phyloP scores from a whole-genome alignment of 2,329 filamentous ascomycete species.

The Claviceps sp. region DNA sequence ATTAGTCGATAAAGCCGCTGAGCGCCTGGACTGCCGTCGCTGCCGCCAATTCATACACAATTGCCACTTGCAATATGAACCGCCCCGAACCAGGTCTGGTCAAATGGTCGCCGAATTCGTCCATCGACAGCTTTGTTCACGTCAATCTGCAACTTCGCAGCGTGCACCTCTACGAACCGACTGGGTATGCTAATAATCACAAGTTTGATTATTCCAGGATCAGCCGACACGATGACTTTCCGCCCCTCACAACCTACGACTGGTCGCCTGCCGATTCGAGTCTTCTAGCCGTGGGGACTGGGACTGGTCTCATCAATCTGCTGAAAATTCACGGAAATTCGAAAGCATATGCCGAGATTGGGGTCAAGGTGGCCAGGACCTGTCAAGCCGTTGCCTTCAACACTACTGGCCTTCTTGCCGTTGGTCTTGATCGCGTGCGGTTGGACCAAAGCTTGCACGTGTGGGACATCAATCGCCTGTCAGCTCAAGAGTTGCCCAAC shows the following conservation, averaged over 20 bases:
- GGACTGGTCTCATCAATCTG: slow-evolving; percentile 62
- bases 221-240: slow-evolving; percentile 49
- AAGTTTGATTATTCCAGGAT: slow-evolving; percentile 44
- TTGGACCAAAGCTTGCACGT: slow-evolving; percentile 75
- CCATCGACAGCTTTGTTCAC: slow-evolving; percentile 47
- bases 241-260: slow-evolving; percentile 51
- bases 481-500: slow-evolving; percentile 30
- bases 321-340: slow-evolving; percentile 59
- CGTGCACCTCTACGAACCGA: slow-evolving; percentile 50
- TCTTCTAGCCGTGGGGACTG: slow-evolving; percentile 62
- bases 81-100: slow-evolving; percentile 49
- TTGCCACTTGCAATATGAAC: slow-evolving; percentile 28
- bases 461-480: slow-evolving; percentile 60
- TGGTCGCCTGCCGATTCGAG: slow-evolving; percentile 51
- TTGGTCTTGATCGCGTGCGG: slow-evolving; percentile 66
- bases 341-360: slow-evolving; percentile 51
- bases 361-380: slow-evolving; percentile 60
- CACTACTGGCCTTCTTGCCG: slow-evolving; percentile 56
- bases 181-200: slow-evolving; percentile 41
- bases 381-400: slow-evolving; percentile 77
- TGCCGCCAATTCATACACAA: too few species aligned
- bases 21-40: too few species aligned
- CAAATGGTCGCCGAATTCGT: slow-evolving; percentile 50
- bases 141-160: slow-evolving; percentile 51
- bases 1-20: too few species aligned